Evolutionary conservation across 2,329 filamentous ascomycete genomes (phyloP), one percentile per base, ranked within the genome.

Genomic region (Hypoxylon sp.): DNA sequence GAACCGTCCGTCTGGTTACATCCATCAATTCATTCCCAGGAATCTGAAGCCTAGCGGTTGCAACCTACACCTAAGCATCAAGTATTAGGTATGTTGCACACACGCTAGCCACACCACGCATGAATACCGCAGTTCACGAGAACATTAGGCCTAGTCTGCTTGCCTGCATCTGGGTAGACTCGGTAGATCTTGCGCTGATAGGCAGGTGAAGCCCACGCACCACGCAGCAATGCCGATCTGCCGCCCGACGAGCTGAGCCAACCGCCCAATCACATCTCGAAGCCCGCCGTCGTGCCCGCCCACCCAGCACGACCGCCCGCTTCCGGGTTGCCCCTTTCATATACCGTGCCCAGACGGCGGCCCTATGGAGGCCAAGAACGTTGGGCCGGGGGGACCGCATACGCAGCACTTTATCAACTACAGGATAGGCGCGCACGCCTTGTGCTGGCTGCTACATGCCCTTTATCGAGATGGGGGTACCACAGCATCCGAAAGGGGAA

Each of bases 181-280:
- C 21, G 31, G 62, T 19, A 62, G 66, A 71, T 69, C 69, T 69
- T 71, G 62, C 66, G 57, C 5, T 53, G 60, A 71, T 69, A 67
- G 62, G 69, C 62, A 71, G 69, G 69, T 71, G 60, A 58, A 59
- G 61, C 35, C 53, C 27, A 44, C 47, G 17, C 39, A 37, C 19
- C 21, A 10, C 15, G 17, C 53, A 56, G 29, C 39, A 66, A n/a
- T 35, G 59, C 46, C 60, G 65, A 64, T 71, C 62, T 67, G 31
- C 65, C 65, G 62, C 47, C 59, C 50, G 35, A 24, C 50, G 39
- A 70, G 68, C 68, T 70, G 68, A 70, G 56, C 58, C 39, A n/a
- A 52, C 52, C n/a, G 8, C 17, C 65, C 68, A 71, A 71, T 71
- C 62, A 71, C 62, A 15, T 32, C 44, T 29, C 39, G n/a, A 47